Conservation (phyloP, 352 stramenopile genomes). For the Phytophthora pini region DNA sequence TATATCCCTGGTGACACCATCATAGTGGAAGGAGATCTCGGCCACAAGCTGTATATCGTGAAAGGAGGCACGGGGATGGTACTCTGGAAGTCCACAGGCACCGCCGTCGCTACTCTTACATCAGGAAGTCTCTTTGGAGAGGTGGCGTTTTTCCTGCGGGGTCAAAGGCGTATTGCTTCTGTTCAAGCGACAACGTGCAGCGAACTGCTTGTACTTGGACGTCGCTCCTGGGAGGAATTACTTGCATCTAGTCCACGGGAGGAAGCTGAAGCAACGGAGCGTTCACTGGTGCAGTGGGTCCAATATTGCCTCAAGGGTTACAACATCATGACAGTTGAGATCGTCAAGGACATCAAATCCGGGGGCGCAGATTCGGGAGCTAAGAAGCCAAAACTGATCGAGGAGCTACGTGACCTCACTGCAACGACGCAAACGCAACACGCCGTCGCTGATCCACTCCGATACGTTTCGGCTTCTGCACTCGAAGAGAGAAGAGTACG, state of each 20-base stretch:
- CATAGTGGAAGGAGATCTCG: constrained; percentile 69
- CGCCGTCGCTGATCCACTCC: constrained; percentile 9
- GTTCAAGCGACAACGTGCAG: constrained; percentile 71
- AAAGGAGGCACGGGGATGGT: constrained; percentile 71
- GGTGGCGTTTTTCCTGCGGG: constrained; percentile 74
- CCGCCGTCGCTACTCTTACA: constrained; percentile 61
- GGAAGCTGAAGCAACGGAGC: constrained; percentile 49
- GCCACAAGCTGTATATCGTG: constrained; percentile 76
- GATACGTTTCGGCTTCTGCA: constrained; percentile 33
- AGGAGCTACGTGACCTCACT: constrained; percentile 42
- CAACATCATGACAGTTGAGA: constrained; percentile 76
- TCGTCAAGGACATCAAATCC: constrained; percentile 74
- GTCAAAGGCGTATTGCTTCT: constrained; percentile 63
- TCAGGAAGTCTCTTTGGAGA: constrained; percentile 75
- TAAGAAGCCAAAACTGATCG: constrained; percentile 44
- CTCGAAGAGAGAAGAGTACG: constrained; percentile 52
- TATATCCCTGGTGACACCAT: constrained; percentile 79
- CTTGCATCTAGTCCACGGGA: constrained; percentile 50
- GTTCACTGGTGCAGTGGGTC: constrained; percentile 57
- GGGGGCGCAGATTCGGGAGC: constrained; percentile 15
- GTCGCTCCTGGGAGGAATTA: constrained; percentile 57
- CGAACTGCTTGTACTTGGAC: constrained; percentile 64
- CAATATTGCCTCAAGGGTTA: constrained; percentile 70
- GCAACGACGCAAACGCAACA: not conserved
- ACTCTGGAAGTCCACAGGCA: constrained; percentile 71